phyloP scores from a whole-genome alignment of 2,329 filamentous ascomycete genomes.

The Trichoderma breve region DNA sequence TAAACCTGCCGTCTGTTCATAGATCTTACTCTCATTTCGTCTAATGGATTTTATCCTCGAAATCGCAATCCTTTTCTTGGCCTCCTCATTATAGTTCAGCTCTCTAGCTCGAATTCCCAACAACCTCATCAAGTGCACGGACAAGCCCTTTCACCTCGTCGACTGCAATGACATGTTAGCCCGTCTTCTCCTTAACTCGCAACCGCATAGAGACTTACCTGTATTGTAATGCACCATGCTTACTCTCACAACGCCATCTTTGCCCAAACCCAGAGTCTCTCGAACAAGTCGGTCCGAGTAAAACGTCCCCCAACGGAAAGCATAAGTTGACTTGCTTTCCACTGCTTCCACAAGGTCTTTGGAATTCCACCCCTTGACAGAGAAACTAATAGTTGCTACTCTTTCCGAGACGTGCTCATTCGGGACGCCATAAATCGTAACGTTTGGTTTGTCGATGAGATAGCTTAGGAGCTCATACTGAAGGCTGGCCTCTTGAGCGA shows the following conservation, averaged over 20 bases:
- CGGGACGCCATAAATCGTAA: constrained; percentile 59
- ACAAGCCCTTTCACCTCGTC: constrained; percentile 56
- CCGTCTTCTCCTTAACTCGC: constrained; percentile 11
- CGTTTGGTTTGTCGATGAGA: constrained; percentile 49
- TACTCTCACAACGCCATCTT: constrained; percentile 64
- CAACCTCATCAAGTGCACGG: constrained; percentile 47
- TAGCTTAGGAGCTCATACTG: constrained; percentile 60
- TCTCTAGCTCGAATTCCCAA: background rate
- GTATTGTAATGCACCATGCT: constrained; percentile 74
- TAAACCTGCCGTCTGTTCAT: background rate
- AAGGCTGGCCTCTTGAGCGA: constrained; percentile 58
- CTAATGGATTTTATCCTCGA: background rate
- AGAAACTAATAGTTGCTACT: constrained; percentile 67
- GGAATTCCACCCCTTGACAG: constrained; percentile 55
- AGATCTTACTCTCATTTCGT: background rate
- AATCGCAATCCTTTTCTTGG: too few relatives aligned
- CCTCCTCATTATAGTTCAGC: background rate
- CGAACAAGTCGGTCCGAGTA: constrained; percentile 63
- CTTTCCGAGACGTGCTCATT: constrained; percentile 47
- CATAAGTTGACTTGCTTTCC: constrained; percentile 57
- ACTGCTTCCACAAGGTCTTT: constrained; percentile 60
- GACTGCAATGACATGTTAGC: constrained; percentile 37
- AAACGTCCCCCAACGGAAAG: constrained; percentile 66
- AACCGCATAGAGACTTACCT: constrained; percentile 41
- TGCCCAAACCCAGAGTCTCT: constrained; percentile 56